phyloP scores from a whole-genome alignment of 805 yeast species.

The Saccharomycopsis malanga region DNA sequence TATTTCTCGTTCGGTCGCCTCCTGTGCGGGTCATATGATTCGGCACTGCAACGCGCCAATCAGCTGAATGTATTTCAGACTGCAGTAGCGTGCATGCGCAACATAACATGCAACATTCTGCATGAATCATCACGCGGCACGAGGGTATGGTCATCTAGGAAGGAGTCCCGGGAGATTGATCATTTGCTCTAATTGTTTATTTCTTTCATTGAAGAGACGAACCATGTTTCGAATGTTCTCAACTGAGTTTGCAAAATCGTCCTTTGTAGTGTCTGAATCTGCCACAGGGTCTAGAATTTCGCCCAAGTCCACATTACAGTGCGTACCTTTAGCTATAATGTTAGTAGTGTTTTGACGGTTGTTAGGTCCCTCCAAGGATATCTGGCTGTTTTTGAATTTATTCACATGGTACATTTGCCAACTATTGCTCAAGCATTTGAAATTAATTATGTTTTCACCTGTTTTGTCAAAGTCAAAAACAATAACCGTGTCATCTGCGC shows the following conservation, averaged over 20 bases:
- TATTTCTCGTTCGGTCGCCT: not conserved
- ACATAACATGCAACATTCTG: not conserved
- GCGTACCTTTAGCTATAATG: slow-evolving; percentile 14
- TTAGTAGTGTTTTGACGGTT: slow-evolving; percentile 8
- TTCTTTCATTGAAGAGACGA: slow-evolving; percentile 16
- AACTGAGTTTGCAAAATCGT: slow-evolving; percentile 8
- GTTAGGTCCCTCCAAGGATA: slow-evolving; percentile 1
- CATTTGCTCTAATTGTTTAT: slow-evolving; percentile 19
- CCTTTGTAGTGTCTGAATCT: not conserved
- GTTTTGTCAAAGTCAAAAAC: slow-evolving; percentile 16
- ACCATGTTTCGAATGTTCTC: slow-evolving; percentile 17
- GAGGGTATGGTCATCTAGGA: slow-evolving; percentile 1
- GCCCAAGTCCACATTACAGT: not conserved
- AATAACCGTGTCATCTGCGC: slow-evolving; percentile 14
- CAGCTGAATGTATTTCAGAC: slow-evolving; percentile 1
- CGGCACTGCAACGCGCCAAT: slow-evolving; percentile 9
- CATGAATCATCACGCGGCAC: not conserved
- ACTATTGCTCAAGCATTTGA: slow-evolving; percentile 14
- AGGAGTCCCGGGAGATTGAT: slow-evolving; percentile 1
- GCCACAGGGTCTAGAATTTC: not conserved
- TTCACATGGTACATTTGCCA: slow-evolving; percentile 17
- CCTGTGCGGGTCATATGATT: slow-evolving; percentile 11
- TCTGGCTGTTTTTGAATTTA: slow-evolving; percentile 6
- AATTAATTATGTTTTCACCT: slow-evolving; percentile 13
- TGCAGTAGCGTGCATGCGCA: not conserved